These are phyloP conservation scores for Neurospora sp. DNA, from an alignment of 495 filamentous ascomycete species.

Conservation along the genomic window DNA sequence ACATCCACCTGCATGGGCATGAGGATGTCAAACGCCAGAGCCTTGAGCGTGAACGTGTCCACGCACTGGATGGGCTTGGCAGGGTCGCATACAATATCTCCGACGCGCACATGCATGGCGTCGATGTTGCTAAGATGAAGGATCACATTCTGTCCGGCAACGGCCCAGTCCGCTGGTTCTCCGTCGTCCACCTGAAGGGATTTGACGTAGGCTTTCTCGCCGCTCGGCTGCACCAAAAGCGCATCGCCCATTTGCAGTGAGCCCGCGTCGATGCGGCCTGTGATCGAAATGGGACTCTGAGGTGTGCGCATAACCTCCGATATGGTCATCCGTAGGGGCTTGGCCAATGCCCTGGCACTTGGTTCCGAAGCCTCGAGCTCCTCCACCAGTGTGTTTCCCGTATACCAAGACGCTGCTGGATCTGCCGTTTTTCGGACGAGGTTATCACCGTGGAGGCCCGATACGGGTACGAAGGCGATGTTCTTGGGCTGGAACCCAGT, in stretches of 20 bases:
- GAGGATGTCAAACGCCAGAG: slow-evolving; percentile 79
- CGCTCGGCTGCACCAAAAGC: slow-evolving; percentile 67
- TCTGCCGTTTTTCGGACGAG: slow-evolving; percentile 53
- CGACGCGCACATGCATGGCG: slow-evolving; percentile 63
- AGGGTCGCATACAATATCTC: slow-evolving; percentile 74
- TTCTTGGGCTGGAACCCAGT: slow-evolving; percentile 74
- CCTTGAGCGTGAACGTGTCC: slow-evolving; percentile 65
- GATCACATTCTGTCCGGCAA: slow-evolving; percentile 84
- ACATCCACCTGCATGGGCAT: slow-evolving; percentile 84
- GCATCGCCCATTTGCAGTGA: slow-evolving; percentile 74
- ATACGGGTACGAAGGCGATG: slow-evolving; percentile 78
- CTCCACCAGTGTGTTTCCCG: slow-evolving; percentile 65
- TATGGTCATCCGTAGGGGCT: slow-evolving; percentile 77
- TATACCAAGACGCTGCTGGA: slow-evolving; percentile 62
- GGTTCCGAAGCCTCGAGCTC: slow-evolving; percentile 75
- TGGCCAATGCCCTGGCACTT: slow-evolving; percentile 56
- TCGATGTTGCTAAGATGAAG: slow-evolving; percentile 84
- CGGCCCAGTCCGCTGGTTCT: slow-evolving; percentile 73
- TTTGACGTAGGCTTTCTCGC: slow-evolving; percentile 69
- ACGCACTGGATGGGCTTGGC: slow-evolving; percentile 56
- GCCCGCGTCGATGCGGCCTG: slow-evolving; percentile 79
- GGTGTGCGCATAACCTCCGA: slow-evolving; percentile 54
- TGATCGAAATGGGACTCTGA: slow-evolving; percentile 74
- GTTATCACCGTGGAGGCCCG: slow-evolving; percentile 81
- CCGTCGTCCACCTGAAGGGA: slow-evolving; percentile 59